These are phyloP conservation scores for Saccharomycopsis vini DNA, from an alignment of 805 yeast genomes.

Conservation along the genomic window DNA sequence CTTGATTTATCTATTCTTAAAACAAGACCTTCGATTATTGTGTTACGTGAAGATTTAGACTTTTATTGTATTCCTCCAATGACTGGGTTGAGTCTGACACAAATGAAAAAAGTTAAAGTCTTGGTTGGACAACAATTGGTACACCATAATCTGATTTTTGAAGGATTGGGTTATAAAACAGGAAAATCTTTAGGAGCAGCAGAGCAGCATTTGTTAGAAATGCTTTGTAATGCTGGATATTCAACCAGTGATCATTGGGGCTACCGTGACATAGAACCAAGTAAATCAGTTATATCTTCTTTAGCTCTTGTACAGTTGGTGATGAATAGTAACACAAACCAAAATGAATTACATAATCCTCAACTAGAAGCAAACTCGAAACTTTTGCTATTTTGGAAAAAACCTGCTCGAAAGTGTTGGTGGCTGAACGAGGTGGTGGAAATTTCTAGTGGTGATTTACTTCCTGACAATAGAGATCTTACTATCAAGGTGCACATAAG, in stretches of 20 bases:
- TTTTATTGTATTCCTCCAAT: slow-evolving; percentile 81
- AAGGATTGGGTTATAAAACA: slow-evolving; percentile 58
- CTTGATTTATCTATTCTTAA: slow-evolving; percentile 53
- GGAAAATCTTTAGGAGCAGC: slow-evolving; percentile 69
- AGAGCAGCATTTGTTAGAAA: slow-evolving; percentile 87
- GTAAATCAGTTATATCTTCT: slow-evolving; percentile 79
- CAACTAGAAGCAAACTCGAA: slow-evolving; percentile 37
- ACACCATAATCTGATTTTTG: slow-evolving; percentile 53
- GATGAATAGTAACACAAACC: slow-evolving; percentile 24
- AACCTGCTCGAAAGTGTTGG: slow-evolving; percentile 99
- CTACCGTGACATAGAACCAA: slow-evolving; percentile 77
- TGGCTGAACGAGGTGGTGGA: slow-evolving; percentile 67
- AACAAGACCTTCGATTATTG: slow-evolving; percentile 83
- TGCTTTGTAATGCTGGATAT: slow-evolving; percentile 90
- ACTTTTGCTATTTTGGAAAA: slow-evolving; percentile 85
- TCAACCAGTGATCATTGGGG: slow-evolving; percentile 69
- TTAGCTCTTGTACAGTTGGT: slow-evolving; percentile 60
- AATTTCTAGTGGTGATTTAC: slow-evolving; percentile 27
- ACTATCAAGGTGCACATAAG: slow-evolving; percentile 70
- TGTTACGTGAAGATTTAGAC: slow-evolving; percentile 87
- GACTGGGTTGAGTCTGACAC: slow-evolving; percentile 43
- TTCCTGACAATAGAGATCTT: slow-evolving; percentile 19
- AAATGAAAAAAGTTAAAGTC: slow-evolving; percentile 59
- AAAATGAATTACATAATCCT: slow-evolving; percentile 27
- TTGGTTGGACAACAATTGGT: slow-evolving; percentile 64